A percentile compares a stretch with the other conserved stretches of the same genome.
Evolutionary conservation across 78 protist species (phyloP).

Genomic region (Ministeria vibrans): DNA sequence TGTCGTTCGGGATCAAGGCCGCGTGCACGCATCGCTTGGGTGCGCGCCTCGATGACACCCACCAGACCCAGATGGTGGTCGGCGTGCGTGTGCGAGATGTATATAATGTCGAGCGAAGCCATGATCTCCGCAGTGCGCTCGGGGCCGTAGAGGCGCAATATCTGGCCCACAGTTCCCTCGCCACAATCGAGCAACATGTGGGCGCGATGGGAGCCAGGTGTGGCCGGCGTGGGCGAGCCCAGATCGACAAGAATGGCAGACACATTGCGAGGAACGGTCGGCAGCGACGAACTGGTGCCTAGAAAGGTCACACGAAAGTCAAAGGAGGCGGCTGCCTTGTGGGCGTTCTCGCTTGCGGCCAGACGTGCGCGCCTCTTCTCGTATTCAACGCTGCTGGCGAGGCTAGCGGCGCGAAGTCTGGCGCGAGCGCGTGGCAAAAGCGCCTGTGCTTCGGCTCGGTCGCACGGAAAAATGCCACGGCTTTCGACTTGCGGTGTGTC

Average conservation of each 20-base stretch:
- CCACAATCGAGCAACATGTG: conserved; percentile 81
- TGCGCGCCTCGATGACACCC: not conserved
- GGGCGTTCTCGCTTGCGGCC: not conserved
- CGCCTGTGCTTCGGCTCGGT: not conserved
- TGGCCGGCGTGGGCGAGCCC: not conserved
- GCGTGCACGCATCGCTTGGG: not conserved
- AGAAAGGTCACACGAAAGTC: conserved; percentile 10
- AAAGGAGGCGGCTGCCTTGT: not conserved
- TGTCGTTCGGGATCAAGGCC: not conserved
- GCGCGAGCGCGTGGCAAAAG: not conserved
- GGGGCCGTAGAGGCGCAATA: conserved; percentile 58
- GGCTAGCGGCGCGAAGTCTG: not conserved
- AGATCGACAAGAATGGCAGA: not conserved
- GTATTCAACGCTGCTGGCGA: not conserved
- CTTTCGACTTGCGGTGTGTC: no score
- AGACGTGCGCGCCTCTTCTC: not conserved
- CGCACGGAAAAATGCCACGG: not conserved
- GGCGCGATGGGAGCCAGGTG: not conserved
- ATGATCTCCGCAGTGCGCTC: conserved; percentile 16
- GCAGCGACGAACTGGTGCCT: conserved; percentile 90
- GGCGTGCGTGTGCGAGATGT: conserved; percentile 94
- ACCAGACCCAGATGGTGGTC: conserved; percentile 94
- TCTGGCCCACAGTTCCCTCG: conserved; percentile 86
- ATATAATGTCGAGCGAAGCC: conserved; percentile 19
- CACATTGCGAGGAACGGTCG: conserved; percentile 83